phyloP scores from a whole-genome alignment of 2,329 filamentous ascomycete genomes.

The Fusarium sp. region DNA sequence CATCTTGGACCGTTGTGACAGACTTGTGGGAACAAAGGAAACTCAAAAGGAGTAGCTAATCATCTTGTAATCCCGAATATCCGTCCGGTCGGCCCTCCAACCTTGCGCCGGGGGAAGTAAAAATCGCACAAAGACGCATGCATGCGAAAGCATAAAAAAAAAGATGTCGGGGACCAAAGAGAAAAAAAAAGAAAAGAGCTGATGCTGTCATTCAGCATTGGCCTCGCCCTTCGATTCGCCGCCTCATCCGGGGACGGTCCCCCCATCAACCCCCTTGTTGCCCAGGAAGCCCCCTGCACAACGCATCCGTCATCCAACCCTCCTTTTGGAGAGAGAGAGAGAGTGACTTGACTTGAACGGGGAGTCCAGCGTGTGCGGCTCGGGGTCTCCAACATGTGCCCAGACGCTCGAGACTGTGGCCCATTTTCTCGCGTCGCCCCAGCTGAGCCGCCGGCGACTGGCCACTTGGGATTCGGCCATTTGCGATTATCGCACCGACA shows the following conservation, averaged over 20 bases:
- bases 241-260: slow-evolving; percentile 4
- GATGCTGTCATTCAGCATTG: slow-evolving; percentile 34
- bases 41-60: neutral
- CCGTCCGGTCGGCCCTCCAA: neutral
- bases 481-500: slow-evolving; percentile 2
- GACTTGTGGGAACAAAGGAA: neutral
- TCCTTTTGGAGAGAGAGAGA: neutral
- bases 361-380: slow-evolving; percentile 31
- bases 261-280: neutral
- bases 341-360: neutral
- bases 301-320: slow-evolving; percentile 20
- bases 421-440: neutral
- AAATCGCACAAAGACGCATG: neutral
- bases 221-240: slow-evolving; percentile 9
- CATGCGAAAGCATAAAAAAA: neutral
- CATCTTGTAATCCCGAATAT: neutral
- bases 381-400: neutral
- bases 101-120: neutral
- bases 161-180: neutral
- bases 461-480: slow-evolving; percentile 19
- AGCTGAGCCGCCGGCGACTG: slow-evolving; percentile 3
- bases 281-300: slow-evolving; percentile 24
- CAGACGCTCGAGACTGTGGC: slow-evolving; percentile 20
- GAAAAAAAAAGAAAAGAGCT: neutral
- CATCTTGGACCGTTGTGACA: neutral